A percentile compares a stretch with the other conserved stretches of the same genome.
Evolutionary conservation across 345 rosid genomes (phyloP).

Genomic region (Melastoma malabathricum): DNA sequence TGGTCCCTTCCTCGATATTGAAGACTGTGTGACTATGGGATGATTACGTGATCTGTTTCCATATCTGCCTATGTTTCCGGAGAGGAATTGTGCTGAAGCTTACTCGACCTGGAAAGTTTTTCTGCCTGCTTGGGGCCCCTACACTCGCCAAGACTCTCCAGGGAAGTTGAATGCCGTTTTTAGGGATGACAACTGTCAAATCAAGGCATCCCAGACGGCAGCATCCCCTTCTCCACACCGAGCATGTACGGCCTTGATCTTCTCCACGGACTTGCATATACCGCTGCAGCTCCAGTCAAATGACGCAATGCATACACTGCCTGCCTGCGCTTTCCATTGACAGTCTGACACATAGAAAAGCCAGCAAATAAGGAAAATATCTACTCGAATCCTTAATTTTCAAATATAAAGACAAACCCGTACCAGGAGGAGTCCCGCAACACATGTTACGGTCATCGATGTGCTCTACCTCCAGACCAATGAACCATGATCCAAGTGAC

Average conservation of each 20-base stretch:
- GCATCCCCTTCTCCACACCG: constrained; percentile 85
- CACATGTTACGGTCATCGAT: constrained; percentile 79
- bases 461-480: constrained; percentile 96
- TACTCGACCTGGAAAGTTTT: too few species aligned
- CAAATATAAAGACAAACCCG: not conserved
- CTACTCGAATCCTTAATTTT: not conserved
- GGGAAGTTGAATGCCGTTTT: too few species aligned
- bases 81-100: too few species aligned
- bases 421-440: constrained; percentile 98
- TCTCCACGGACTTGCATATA: constrained; percentile 93
- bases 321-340: constrained; percentile 96
- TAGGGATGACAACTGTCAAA: constrained; percentile 9
- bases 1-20: too few species aligned
- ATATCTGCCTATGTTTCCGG: too few species aligned
- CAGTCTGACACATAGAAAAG: constrained; percentile 37
- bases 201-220: constrained; percentile 66
- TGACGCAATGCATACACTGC: constrained; percentile 74
- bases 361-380: not conserved
- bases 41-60: too few species aligned
- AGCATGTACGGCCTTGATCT: constrained; percentile 62
- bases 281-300: constrained; percentile 99
- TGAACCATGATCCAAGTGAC: constrained; percentile 90
- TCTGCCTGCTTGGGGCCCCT: too few species aligned
- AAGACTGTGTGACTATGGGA: too few species aligned
- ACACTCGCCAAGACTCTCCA: too few species aligned